phyloP scores from a whole-genome alignment of 1,284 basidiomycete species.

The Cryptococcus sp. region DNA sequence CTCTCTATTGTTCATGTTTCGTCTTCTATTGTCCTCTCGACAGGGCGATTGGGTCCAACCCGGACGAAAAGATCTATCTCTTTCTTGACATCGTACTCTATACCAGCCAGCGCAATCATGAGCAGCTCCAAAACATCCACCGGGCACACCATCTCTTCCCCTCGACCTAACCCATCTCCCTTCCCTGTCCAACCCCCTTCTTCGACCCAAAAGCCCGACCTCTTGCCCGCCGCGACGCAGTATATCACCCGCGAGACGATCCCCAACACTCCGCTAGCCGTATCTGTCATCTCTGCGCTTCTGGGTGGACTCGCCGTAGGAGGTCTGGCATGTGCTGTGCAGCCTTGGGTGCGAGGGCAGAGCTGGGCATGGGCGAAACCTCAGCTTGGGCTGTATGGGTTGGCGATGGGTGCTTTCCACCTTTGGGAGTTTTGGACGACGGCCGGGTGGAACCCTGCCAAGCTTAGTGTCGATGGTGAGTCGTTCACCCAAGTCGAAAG shows the following conservation, averaged over 20 bases:
- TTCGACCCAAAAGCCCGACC: constrained; percentile 1
- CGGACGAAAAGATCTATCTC: no score
- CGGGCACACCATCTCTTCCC: constrained; percentile 1
- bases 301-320: constrained; percentile 52
- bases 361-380: constrained; percentile 61
- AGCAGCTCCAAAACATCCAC: not conserved
- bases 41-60: not conserved
- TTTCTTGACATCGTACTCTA: no score
- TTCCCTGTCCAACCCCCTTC: not conserved
- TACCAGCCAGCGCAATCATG: not conserved
- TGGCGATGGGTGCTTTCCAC: constrained; percentile 80
- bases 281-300: constrained; percentile 65
- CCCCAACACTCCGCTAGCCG: constrained; percentile 75
- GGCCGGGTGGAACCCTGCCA: constrained; percentile 88
- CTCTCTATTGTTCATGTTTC: not conserved
- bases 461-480: constrained; percentile 89
- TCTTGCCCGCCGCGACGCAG: constrained; percentile 26
- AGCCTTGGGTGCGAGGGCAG: constrained; percentile 45
- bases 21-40: constrained; percentile 1
- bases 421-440: constrained; percentile 93
- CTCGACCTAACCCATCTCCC: constrained; percentile 1
- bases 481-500: no score
- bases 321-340: constrained; percentile 48
- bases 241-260: constrained; percentile 56
- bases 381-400: constrained; percentile 74